Evolutionary conservation across 2,329 filamentous ascomycete genomes (phyloP).

Genomic region (Monosporascus sp.): DNA sequence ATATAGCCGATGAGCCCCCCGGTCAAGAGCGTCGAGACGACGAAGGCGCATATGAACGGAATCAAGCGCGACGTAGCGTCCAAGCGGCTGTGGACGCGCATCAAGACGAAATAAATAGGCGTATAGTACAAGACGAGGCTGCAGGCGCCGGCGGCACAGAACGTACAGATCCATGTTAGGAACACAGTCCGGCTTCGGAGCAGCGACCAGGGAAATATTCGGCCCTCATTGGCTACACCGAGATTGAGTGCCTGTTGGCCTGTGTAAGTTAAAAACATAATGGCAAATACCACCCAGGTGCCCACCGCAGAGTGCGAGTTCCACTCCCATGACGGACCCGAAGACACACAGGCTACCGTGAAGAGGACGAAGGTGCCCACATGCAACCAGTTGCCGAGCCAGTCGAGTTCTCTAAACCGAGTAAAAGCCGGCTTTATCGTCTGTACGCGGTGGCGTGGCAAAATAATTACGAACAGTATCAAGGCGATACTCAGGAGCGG

Average conservation of each 20-base stretch:
- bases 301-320: slow-evolving; percentile 36
- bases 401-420: slow-evolving; percentile 24
- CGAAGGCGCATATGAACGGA: slow-evolving; percentile 41
- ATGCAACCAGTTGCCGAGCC: slow-evolving; percentile 24
- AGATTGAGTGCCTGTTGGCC: slow-evolving; percentile 41
- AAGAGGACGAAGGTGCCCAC: slow-evolving; percentile 30
- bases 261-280: slow-evolving; percentile 37
- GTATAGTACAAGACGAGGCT: slow-evolving; percentile 45
- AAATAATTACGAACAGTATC: slow-evolving; percentile 35
- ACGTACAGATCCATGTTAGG: slow-evolving; percentile 36
- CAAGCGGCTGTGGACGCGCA: slow-evolving; percentile 33
- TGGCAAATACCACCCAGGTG: slow-evolving; percentile 40
- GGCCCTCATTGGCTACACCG: slow-evolving; percentile 34
- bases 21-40: slow-evolving; percentile 49
- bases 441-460: slow-evolving; percentile 29
- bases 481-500: slow-evolving; percentile 8
- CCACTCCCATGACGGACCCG: slow-evolving; percentile 46
- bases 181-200: slow-evolving; percentile 31
- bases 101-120: slow-evolving; percentile 50
- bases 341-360: slow-evolving; percentile 44
- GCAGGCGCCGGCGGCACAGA: slow-evolving; percentile 28
- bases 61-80: slow-evolving; percentile 36
- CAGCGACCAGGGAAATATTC: slow-evolving; percentile 38
- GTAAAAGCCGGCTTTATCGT: slow-evolving; percentile 8
- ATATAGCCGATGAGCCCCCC: slow-evolving; percentile 32